These are phyloP conservation scores for Phytopythium sindhum DNA, from an alignment of 352 stramenopile genomes.

Conservation along the genomic window DNA sequence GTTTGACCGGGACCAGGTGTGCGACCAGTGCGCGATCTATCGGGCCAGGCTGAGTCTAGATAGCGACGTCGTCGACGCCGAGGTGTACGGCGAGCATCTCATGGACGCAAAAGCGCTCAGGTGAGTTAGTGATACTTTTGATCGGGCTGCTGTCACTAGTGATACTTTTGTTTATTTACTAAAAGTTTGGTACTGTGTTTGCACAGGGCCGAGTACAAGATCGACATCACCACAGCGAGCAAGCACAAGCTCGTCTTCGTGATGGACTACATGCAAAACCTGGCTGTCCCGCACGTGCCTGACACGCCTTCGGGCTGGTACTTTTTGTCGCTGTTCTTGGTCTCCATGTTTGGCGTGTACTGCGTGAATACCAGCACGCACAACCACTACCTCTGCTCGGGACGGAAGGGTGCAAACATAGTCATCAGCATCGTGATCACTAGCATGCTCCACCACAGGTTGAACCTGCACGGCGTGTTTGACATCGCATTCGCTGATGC, in stretches of 20 bases:
- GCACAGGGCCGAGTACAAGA: slow-evolving; percentile 3
- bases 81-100: slow-evolving; percentile 5
- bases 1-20: slow-evolving; percentile 7
- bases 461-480: background rate
- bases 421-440: no score
- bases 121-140: slow-evolving; percentile 9
- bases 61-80: background rate
- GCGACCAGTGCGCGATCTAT: slow-evolving; percentile 8
- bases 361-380: slow-evolving; percentile 4
- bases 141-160: background rate
- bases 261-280: slow-evolving; percentile 20
- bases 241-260: slow-evolving; percentile 3
- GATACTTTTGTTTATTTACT: slow-evolving; percentile 3
- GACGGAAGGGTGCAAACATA: slow-evolving; percentile 8
- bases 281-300: slow-evolving; percentile 1
- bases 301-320: slow-evolving; percentile 19
- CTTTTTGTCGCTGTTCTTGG: slow-evolving; percentile 14
- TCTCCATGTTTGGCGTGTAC: slow-evolving; percentile 17
- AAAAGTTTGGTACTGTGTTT: background rate
- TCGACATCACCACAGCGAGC: background rate
- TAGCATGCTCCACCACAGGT: slow-evolving; percentile 12
- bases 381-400: slow-evolving; percentile 16
- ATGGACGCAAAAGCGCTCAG: slow-evolving; percentile 4
- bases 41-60: background rate
- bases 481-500: no score